Percentiles rank a stretch among this genome's conserved stretches.
Evolutionary conservation across 83 land plant species (phyloP).

Genomic region (Picea abies): DNA sequence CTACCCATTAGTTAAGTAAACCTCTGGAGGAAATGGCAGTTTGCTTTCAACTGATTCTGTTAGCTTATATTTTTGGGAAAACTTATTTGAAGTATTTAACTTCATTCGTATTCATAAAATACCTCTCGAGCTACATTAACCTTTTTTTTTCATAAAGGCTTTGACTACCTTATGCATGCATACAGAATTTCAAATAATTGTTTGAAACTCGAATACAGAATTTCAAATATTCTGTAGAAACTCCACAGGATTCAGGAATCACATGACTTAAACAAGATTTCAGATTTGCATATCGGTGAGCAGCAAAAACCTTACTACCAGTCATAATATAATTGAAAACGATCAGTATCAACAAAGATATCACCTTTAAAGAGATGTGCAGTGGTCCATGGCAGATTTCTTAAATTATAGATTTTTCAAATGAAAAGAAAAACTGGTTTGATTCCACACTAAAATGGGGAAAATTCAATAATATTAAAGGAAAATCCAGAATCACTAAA

Average conservation of each 20-base stretch:
- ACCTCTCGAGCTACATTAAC: too few relatives aligned
- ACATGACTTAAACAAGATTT: background rate
- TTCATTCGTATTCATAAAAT: background rate
- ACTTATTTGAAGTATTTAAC: background rate
- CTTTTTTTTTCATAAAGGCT: too few relatives aligned
- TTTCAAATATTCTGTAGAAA: too few relatives aligned
- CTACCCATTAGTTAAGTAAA: background rate
- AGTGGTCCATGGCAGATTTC: background rate
- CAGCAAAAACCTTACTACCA: background rate
- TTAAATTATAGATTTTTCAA: background rate
- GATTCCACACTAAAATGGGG: background rate
- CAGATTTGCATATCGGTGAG: background rate
- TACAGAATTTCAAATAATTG: too few relatives aligned
- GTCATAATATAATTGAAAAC: background rate
- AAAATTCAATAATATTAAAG: background rate
- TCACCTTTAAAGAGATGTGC: background rate
- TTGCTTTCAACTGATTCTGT: background rate
- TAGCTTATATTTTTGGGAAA: background rate
- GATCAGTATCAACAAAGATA: background rate
- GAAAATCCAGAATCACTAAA: too few relatives aligned
- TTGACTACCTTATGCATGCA: too few relatives aligned
- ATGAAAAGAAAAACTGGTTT: background rate
- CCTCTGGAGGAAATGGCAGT: background rate
- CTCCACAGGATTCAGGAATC: too few relatives aligned
- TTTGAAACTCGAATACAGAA: too few relatives aligned